Evolutionary conservation across 208 protist species (phyloP), one percentile per base, ranked within the genome.

Genomic region (Endotrypanum monterogeii): DNA sequence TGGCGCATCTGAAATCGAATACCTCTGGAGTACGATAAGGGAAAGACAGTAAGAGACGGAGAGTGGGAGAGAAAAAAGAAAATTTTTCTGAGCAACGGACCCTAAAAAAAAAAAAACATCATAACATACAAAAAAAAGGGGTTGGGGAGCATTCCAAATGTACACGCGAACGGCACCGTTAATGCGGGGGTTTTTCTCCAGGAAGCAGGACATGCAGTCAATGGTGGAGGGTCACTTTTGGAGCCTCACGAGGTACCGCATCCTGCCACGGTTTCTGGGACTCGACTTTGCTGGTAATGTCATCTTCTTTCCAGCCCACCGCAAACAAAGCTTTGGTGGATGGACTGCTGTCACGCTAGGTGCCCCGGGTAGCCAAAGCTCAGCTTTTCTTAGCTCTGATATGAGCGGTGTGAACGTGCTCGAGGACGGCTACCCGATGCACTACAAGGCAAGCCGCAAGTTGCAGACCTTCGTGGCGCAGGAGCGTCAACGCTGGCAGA

Each of bases 341-440:
- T 96, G 92, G 90, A 85, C 85, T 6, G 90, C 92, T 23, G 89
- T 95, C 56, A 96, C 92, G 1, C 79, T 96, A 25, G 89, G 89
- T 23, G 81, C 87, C 14, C 83, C 83, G 7, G 88, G 83, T 68
- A 80, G 76, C 63, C 63, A 73, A 41, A 73, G 74, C 55, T 73
- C 67, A 25, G 48, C 65, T 51, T 91, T 89, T 50, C 73, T 96
- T 51, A 90, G 78, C 55, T 87, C 79, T 32, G 89, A 96, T 81
- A 88, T 84, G 56, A 90, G 77, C 28, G 76, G 74, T 2, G 83
- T 86, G 56, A 96, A 95, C 74, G 90, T 96, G 58, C 83, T 96
- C 20, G 92, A 96, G 79, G 92, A 96, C 72, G 92, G 92, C 67
- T 91, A 96, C 78, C 92, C 92, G 67, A 79, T 96, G 78, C 92